Evolutionary conservation across 192 early-diverging fungal genomes (phyloP).

Genomic region (Rhizoclosmatium sp.): DNA sequence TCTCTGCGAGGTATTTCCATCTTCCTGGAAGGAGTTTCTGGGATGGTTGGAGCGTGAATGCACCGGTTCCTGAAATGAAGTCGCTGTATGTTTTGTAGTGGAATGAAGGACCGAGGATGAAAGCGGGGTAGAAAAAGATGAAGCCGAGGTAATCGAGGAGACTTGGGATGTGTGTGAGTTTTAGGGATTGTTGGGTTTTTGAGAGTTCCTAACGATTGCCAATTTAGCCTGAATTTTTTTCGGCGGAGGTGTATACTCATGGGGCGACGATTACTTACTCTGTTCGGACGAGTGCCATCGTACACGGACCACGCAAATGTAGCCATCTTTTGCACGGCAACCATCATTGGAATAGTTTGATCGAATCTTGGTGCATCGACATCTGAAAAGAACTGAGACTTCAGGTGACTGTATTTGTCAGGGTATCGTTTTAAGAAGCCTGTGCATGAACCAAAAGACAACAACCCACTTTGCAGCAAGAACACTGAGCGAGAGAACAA

Average conservation of each 20-base stretch:
- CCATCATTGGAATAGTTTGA: constrained; percentile 37
- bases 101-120: constrained; percentile 38
- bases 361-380: constrained; percentile 17
- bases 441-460: background rate
- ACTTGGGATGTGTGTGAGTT: constrained; percentile 10
- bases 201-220: constrained; percentile 9
- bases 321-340: constrained; percentile 30
- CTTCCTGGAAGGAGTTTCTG: constrained; percentile 8
- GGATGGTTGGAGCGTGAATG: background rate
- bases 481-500: constrained; percentile 6
- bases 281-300: constrained; percentile 20
- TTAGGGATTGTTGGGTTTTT: constrained; percentile 18
- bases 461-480: constrained; percentile 16
- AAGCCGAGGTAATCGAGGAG: constrained; percentile 41
- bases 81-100: constrained; percentile 29
- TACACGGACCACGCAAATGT: constrained; percentile 34
- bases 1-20: constrained; percentile 23
- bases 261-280: background rate
- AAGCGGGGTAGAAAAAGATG: constrained; percentile 41
- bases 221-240: background rate
- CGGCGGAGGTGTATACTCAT: background rate
- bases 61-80: constrained; percentile 16
- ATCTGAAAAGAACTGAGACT: constrained; percentile 22
- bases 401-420: constrained; percentile 8
- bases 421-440: background rate